Conservation (phyloP, 2,329 filamentous ascomycete genomes). For the Calonectria crousiana region DNA sequence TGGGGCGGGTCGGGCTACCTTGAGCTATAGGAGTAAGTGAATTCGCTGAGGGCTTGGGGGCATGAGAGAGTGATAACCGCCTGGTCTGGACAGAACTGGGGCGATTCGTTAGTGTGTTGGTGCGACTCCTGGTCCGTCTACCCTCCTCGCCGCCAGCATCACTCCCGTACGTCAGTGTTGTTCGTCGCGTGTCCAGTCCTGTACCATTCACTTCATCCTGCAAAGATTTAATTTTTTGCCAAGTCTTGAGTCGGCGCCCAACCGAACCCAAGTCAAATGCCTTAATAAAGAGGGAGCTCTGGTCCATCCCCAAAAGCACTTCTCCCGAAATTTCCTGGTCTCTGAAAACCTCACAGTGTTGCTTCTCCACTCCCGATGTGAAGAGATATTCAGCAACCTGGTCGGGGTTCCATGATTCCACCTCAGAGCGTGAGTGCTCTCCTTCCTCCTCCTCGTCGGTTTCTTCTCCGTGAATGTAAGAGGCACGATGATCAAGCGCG, state of each 20-base stretch:
- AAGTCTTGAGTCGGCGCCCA: conserved; percentile 89
- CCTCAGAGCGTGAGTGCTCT: conserved; percentile 76
- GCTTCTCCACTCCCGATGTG: conserved; percentile 84
- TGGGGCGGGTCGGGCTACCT: conserved; percentile 60
- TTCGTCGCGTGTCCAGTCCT: conserved; percentile 59
- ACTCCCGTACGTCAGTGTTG: conserved; percentile 69
- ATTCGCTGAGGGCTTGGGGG: conserved; percentile 61
- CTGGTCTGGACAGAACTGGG: conserved; percentile 61
- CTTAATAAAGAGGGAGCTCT: conserved; percentile 94
- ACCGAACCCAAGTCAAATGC: conserved; percentile 95
- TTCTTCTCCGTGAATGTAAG: conserved; percentile 94
- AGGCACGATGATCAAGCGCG: conserved; percentile 80
- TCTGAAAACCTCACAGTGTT: conserved; percentile 92
- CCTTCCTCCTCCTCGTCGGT: conserved; percentile 93
- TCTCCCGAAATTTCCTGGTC: conserved; percentile 98
- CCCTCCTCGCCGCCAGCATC: conserved; percentile 69
- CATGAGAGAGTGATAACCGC: conserved; percentile 63
- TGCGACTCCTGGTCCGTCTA: conserved; percentile 65
- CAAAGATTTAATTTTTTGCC: conserved; percentile 94
- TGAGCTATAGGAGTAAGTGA: conserved; percentile 54
- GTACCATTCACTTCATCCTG: conserved; percentile 84
- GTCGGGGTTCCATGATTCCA: conserved; percentile 82
- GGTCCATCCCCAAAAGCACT: conserved; percentile 93
- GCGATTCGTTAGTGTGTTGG: conserved; percentile 68
- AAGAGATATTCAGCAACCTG: conserved; percentile 93